phyloP scores from a whole-genome alignment of 345 rosid species.

The Adansonia digitata region DNA sequence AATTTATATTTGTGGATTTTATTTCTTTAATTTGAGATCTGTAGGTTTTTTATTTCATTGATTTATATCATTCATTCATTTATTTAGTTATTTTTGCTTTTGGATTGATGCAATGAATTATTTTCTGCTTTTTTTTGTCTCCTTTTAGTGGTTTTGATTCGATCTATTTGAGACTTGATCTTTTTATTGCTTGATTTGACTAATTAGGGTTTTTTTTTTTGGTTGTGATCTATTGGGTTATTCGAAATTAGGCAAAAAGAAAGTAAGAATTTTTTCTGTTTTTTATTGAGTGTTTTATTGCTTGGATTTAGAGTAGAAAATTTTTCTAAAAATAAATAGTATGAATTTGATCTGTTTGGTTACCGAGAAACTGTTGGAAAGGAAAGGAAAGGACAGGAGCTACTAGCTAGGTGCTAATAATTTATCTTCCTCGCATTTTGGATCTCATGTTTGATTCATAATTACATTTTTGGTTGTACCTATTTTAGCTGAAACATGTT shows the following conservation, averaged over 20 bases:
- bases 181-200: slow-evolving; percentile 6
- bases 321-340: neutral
- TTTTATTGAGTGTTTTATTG: too few relatives aligned
- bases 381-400: neutral
- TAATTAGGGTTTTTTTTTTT: neutral
- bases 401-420: neutral
- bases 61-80: neutral
- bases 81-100: neutral
- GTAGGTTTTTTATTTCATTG: slow-evolving; percentile 4
- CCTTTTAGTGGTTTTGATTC: neutral
- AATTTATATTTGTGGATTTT: neutral
- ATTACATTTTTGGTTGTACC: neutral
- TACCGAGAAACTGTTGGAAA: neutral
- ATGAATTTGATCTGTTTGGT: too few relatives aligned
- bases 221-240: neutral
- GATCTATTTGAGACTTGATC: slow-evolving; percentile 21
- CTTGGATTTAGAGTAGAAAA: neutral
- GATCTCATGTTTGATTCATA: neutral
- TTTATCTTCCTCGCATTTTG: neutral
- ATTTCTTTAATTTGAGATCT: slow-evolving; percentile 20
- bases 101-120: neutral
- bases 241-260: neutral
- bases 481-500: neutral
- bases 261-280: neutral
- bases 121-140: neutral